Evolutionary conservation across 164 flowering plant species (phyloP).

Genomic region (Piper betle): DNA sequence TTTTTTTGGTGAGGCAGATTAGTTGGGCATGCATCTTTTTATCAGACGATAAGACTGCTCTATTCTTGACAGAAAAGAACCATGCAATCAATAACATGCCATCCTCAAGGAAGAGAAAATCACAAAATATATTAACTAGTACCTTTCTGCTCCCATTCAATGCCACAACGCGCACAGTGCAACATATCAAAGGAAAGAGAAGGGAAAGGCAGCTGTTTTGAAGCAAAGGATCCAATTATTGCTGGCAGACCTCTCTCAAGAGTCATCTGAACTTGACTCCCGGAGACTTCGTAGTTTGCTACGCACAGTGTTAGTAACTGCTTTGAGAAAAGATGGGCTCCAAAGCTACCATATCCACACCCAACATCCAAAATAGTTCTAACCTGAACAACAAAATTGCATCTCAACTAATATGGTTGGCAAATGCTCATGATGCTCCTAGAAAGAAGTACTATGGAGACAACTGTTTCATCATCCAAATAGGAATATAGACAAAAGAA

Average conservation of each 20-base stretch:
- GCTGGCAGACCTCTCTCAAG: slow-evolving; percentile 21
- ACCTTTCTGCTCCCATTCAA: slow-evolving; percentile 97
- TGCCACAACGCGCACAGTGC: slow-evolving; percentile 79
- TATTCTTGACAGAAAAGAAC: no score
- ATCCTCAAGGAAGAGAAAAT: no score
- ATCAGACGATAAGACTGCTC: no score
- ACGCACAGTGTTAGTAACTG: slow-evolving; percentile 83
- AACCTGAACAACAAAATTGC: slow-evolving; percentile 33
- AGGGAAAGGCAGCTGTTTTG: slow-evolving; percentile 82
- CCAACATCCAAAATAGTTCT: slow-evolving; percentile 46
- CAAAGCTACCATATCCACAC: no score
- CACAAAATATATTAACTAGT: not conserved
- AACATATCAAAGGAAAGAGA: slow-evolving; percentile 94
- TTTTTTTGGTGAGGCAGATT: no score
- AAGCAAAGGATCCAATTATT: slow-evolving; percentile 73
- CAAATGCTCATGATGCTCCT: no score
- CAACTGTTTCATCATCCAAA: no score
- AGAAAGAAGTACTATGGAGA: no score
- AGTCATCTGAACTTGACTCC: slow-evolving; percentile 95
- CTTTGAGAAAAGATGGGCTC: slow-evolving; percentile 57
- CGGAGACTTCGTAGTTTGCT: slow-evolving; percentile 83
- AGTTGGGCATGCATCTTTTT: no score
- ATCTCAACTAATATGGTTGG: no score
- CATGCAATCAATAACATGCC: no score
- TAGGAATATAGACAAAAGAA: no score